phyloP scores from a whole-genome alignment of 768 basidiomycete species.

The Hortiboletus campestris region DNA sequence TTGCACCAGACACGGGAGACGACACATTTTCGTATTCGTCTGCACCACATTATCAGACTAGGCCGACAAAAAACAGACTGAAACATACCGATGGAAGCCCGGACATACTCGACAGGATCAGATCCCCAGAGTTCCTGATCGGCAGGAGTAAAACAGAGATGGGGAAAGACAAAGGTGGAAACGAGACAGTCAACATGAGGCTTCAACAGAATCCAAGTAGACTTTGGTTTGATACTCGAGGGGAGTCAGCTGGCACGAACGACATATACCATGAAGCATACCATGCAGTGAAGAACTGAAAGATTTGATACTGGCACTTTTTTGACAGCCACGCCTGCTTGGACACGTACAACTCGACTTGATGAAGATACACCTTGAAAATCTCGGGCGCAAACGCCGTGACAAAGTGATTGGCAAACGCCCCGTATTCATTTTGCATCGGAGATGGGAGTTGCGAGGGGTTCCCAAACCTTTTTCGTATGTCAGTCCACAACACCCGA shows the following conservation, averaged over 20 bases:
- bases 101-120: slow-evolving; percentile 84
- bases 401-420: slow-evolving; percentile 78
- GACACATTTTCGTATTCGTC: slow-evolving; percentile 82
- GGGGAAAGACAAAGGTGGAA: slow-evolving; percentile 82
- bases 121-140: slow-evolving; percentile 70
- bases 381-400: slow-evolving; percentile 83
- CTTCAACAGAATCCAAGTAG: slow-evolving; percentile 87
- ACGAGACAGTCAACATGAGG: slow-evolving; percentile 79
- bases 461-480: slow-evolving; percentile 64
- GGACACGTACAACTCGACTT: slow-evolving; percentile 65
- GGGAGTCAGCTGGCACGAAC: slow-evolving; percentile 11
- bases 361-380: slow-evolving; percentile 70
- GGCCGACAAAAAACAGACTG: neutral
- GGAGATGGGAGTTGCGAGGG: slow-evolving; percentile 80
- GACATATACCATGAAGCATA: slow-evolving; percentile 32
- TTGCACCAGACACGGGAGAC: slow-evolving; percentile 75
- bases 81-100: slow-evolving; percentile 65
- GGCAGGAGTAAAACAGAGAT: slow-evolving; percentile 71
- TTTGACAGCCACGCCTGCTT: slow-evolving; percentile 76
- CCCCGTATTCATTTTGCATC: slow-evolving; percentile 63
- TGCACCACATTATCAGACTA: slow-evolving; percentile 26
- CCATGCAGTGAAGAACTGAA: slow-evolving; percentile 89
- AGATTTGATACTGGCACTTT: slow-evolving; percentile 81
- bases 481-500: slow-evolving; percentile 4
- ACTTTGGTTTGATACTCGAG: slow-evolving; percentile 82